Evolutionary conservation across 495 filamentous ascomycete genomes (phyloP), one percentile per base, ranked within the genome.

Genomic region (Talaromyces stipitatus): DNA sequence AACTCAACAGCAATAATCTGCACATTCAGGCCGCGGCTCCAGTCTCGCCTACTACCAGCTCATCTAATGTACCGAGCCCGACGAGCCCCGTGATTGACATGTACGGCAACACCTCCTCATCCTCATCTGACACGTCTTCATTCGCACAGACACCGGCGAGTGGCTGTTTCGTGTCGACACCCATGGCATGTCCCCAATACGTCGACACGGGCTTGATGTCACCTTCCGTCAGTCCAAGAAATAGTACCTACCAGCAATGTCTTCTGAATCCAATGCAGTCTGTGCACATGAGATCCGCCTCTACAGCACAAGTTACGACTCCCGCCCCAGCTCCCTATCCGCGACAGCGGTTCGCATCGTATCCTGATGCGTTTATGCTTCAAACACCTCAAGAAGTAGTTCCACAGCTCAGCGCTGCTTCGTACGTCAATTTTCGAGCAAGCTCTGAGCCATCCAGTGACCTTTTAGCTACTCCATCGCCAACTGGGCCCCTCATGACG

Each of bases 81-180:
- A 55, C 52, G 30, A 55, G 52, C 24, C 52, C 52, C 14, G 48
- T 51, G 16, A 29, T 51, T 30, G 27, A 51, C 6, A 30, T 30
- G 6, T 51, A 51, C 27, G 48, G 48, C 12, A 23, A 4, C 26
- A 0, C 48, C 2, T 51, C 48, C 27, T 30, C 48, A 2, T 7
- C 27, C 26, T 27, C 24, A 26, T 30, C 48, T 51, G 20, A 23
- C 12, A 48, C 45, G 4, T 24, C 45, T 6, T 51, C 48, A 9
- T 51, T 29, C 27, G 27, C 27, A 23, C 48, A 51, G 27, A 51
- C 48, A 30, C 48, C 48, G 24, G 23, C 27, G 7, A 51, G 24
- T 14, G 27, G 67, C 18, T 61, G 61, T 55, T 72, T 69, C 50
- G 32, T 65, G 32, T 53, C 72, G 20, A 71, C 72, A 0, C 73